Evolutionary conservation across 2,329 filamentous ascomycete genomes (phyloP), one percentile per base, ranked within the genome.

Genomic region (Ploettnerulaceae sp.): DNA sequence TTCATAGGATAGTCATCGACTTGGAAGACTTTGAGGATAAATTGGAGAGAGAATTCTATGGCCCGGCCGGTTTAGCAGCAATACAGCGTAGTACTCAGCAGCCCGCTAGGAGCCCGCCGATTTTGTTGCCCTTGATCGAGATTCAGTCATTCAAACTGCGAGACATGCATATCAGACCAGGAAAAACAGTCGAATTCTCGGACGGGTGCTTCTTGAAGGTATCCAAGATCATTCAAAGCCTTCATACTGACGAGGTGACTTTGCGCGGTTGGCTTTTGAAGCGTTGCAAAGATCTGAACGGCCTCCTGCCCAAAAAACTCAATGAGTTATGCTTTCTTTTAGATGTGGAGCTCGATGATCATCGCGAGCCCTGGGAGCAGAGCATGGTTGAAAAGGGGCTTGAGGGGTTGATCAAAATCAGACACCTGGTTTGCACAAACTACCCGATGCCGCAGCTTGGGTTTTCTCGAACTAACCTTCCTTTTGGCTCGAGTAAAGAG

Each of bases 401-500:
- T 0, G 40, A 55, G 0, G 49, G 66, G 0, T 64, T 81, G 0
- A 54, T 67, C 2, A 51, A 61, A 1, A 64, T 69, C 9, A 64
- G 76, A 1, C 57, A 59, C 0, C 61, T 86, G 0, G 57, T 69
- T 0, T 63, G 73, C 1, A 86, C 82, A 0, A 87, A 86, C 48
- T 61, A 68, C 0, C 53, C 62, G 0, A 77, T 70, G 25, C 73
- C 73, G 0, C 49, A 60, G 0, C 66, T 36, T 17, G 28, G 38
- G 31, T 42, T 33, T 20, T 7, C 17, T 3, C 8, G 29, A 12
- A 7, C 14, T 3, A 21, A 11, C n/a, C 11, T 32, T 1, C 26
- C 36, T 18, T 40, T 31, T 12, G 15, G 32, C 9, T 12, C 20
- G 3, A 28, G 36, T 3, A 29, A 26, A 3, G 31, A 38, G 2